Evolutionary conservation across 495 filamentous ascomycete species (phyloP).

Genomic region (Podospora tetraspora): DNA sequence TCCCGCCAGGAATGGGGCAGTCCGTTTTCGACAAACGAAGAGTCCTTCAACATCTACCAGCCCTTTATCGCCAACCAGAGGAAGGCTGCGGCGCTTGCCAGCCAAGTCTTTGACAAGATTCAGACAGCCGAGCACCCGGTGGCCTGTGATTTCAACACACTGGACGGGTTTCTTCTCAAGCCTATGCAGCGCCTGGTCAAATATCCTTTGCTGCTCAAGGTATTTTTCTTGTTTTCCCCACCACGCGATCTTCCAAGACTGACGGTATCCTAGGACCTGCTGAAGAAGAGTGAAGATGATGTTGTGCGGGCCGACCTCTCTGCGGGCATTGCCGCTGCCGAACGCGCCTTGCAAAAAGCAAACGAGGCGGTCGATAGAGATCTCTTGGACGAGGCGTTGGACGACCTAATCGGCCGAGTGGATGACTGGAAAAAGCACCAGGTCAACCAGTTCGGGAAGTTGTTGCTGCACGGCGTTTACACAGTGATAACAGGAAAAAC

Average conservation of each 20-base stretch:
- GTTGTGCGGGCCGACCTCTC: constrained; percentile 62
- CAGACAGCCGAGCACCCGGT: constrained; percentile 49
- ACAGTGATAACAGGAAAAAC: constrained; percentile 77
- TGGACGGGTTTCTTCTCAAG: constrained; percentile 90
- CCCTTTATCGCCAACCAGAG: constrained; percentile 94
- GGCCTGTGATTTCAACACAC: constrained; percentile 53
- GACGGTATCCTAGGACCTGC: constrained; percentile 60
- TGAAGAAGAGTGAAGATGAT: constrained; percentile 73
- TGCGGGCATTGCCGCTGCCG: constrained; percentile 68
- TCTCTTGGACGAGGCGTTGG: constrained; percentile 69
- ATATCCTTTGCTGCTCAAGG: constrained; percentile 85
- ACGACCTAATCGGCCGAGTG: constrained; percentile 75
- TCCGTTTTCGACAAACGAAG: constrained; percentile 70
- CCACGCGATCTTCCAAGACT: neutral
- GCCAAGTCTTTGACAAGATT: constrained; percentile 58
- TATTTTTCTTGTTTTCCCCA: constrained; percentile 36
- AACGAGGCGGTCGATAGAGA: constrained; percentile 88
- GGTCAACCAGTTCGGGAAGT: constrained; percentile 81
- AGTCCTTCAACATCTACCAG: constrained; percentile 79
- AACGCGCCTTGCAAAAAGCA: constrained; percentile 70
- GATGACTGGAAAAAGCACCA: constrained; percentile 97
- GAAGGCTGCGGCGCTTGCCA: constrained; percentile 58
- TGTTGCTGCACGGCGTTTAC: constrained; percentile 88
- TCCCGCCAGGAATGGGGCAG: constrained; percentile 84
- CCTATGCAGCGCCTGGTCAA: constrained; percentile 93